Evolutionary conservation across 441 rosid genomes (phyloP), one percentile per base, ranked within the genome.

Genomic region (Hura crepitans): DNA sequence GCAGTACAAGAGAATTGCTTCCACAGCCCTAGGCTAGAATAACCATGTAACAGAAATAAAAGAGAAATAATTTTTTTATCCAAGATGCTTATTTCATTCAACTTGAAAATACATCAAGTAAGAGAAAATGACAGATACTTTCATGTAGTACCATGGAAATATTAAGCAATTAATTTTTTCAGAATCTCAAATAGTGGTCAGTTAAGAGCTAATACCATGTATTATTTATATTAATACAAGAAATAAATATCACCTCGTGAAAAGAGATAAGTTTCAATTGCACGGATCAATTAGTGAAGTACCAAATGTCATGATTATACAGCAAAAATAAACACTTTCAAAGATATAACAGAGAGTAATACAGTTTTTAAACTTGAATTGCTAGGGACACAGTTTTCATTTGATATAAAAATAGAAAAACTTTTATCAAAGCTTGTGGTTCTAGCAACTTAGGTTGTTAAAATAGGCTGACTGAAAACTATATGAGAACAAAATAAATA

Each of bases 141-240:
- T 46, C 64, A 72, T 56, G 18, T 6, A 53, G 31, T 25, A 63
- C 47, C 15, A 33, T 45, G 56, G 57, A 37, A 55, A n/a, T 25
- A 17, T 18, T 23, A 31, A 46, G 75, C 57, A 54, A 71, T 37
- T 54, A 46, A 43, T 31, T 46, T 4, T n/a, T 3, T 49, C 50
- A 25, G 0, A 15, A 35, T 35, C 39, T 35, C 2, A 35, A 8
- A 47, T 10, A 35, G 35, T 54, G 17, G 37, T 2, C 5, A 23
- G 4, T 49, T 53, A 15, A 54, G 53, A 67, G 31, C 50, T 28
- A 35, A 23, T 35, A 23, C 6, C 50, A 27, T 5, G 31, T 70
- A 17, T 12, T 10, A 43, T 25, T 68, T 39, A 13, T n/a, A n/a
- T 28, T 18, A 17, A 10, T 17, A 25, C 6, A 14, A 15, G 12